A percentile compares a stretch with the other conserved stretches of the same genome.
Conservation (phyloP, 768 basidiomycete genomes). For the Gautieria morchelliformis region DNA sequence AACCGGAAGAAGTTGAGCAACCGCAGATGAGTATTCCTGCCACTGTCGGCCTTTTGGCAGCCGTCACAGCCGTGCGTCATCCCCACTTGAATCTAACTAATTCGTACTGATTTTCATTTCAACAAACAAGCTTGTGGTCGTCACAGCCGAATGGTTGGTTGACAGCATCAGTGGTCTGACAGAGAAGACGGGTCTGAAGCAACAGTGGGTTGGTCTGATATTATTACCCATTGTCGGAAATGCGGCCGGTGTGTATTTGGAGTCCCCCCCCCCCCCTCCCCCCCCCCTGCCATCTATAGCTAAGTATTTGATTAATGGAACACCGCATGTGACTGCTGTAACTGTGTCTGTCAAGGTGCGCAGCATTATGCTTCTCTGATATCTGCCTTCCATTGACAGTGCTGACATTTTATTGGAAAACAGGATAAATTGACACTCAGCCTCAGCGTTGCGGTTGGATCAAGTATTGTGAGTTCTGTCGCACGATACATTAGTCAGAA, state of each 20-base stretch:
- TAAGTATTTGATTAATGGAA: slow-evolving; percentile 4
- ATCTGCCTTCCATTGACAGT: neutral
- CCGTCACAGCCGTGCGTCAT: slow-evolving; percentile 56
- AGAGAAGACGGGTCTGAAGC: slow-evolving; percentile 24
- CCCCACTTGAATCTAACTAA: neutral
- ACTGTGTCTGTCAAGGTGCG: slow-evolving; percentile 71
- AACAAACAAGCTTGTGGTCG: slow-evolving; percentile 34
- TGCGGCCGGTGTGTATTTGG: slow-evolving; percentile 53
- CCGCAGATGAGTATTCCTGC: slow-evolving; percentile 52
- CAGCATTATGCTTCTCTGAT: slow-evolving; percentile 3
- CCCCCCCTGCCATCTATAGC: neutral
- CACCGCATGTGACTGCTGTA: slow-evolving; percentile 85
- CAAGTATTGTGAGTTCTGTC: slow-evolving; percentile 52
- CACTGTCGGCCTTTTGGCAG: slow-evolving; percentile 42
- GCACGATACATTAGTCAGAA: neutral
- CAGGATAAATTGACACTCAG: slow-evolving; percentile 73
- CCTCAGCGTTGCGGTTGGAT: slow-evolving; percentile 83
- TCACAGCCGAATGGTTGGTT: slow-evolving; percentile 65
- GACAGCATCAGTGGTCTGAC: slow-evolving; percentile 75
- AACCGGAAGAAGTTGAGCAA: slow-evolving; percentile 28
- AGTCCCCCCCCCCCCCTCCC: neutral
- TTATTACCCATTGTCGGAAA: slow-evolving; percentile 90
- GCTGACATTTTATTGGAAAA: neutral
- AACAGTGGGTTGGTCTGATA: slow-evolving; percentile 85
- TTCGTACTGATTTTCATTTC: neutral